Evolutionary conservation across 2,329 filamentous ascomycete species (phyloP).

Genomic region (Chaetomiaceae sp.): DNA sequence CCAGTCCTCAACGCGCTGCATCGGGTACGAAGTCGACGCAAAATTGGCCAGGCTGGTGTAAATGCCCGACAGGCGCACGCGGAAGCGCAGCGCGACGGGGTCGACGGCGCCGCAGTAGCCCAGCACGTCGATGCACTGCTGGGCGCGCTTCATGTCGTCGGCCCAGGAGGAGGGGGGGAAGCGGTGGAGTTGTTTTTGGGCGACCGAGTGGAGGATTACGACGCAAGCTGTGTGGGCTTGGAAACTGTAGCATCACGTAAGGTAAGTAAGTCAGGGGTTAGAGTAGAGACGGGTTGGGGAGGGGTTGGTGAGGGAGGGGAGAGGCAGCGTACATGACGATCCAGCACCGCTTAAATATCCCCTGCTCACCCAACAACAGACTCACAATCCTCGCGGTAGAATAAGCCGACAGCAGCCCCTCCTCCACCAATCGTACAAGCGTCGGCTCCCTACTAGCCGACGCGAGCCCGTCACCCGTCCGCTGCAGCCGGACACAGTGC

Average conservation of each 20-base stretch:
- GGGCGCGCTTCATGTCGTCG: conserved; percentile 27
- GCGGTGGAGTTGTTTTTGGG: conserved; percentile 31
- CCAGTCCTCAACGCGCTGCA: conserved; percentile 15
- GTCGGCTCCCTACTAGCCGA: not conserved
- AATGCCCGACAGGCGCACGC: conserved; percentile 17
- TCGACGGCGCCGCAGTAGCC: conserved; percentile 18
- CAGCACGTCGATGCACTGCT: conserved; percentile 27
- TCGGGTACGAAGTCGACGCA: not conserved
- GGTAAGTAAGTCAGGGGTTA: too few relatives aligned
- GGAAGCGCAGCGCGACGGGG: conserved; percentile 20
- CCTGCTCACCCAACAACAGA: conserved; percentile 22
- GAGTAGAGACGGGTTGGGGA: not conserved
- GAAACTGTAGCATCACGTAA: too few relatives aligned
- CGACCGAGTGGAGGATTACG: conserved; percentile 30
- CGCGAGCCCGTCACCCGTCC: not conserved
- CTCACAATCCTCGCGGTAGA: conserved; percentile 27
- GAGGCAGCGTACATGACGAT: conserved; percentile 30
- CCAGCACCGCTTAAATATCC: conserved; percentile 29
- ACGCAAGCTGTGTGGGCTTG: conserved; percentile 31
- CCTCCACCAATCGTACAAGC: conserved; percentile 18
- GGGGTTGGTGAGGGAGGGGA: too few relatives aligned
- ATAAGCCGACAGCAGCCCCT: conserved; percentile 28
- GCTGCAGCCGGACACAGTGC: conserved; percentile 22
- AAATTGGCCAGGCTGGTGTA: conserved; percentile 6
- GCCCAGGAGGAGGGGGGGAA: conserved; percentile 24